Percentiles rank a stretch among this genome's conserved stretches.
Evolutionary conservation across 208 protist genomes (phyloP).

Genomic region (Trypanosomatidae sp.): DNA sequence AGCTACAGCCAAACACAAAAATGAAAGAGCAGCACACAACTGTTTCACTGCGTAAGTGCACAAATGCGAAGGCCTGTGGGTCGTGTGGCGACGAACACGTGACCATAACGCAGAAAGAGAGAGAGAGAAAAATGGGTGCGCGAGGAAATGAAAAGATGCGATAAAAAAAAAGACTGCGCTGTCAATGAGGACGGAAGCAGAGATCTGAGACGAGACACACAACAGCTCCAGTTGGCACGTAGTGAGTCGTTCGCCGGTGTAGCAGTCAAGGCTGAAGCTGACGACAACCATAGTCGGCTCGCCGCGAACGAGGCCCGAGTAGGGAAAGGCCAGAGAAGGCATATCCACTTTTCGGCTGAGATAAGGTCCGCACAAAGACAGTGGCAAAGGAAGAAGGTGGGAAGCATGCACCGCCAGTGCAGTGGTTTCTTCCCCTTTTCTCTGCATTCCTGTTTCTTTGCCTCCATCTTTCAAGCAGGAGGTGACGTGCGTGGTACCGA

Average conservation of each 20-base stretch:
- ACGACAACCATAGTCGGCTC: background rate
- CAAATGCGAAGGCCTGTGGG: background rate
- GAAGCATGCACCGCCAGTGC: background rate
- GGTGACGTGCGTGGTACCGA: background rate
- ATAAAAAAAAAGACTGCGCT: background rate
- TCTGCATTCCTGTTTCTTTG: no score
- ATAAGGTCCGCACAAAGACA: background rate
- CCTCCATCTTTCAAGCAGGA: background rate
- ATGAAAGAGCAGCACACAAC: conserved; percentile 7
- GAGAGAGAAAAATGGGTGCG: background rate
- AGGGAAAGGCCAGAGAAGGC: background rate
- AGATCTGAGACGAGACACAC: background rate
- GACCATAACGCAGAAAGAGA: background rate
- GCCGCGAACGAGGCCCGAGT: background rate
- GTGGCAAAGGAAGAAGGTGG: background rate
- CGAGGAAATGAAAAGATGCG: background rate
- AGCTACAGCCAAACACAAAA: conserved; percentile 11
- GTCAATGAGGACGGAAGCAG: background rate
- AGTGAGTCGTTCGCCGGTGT: background rate
- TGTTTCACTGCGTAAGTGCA: background rate
- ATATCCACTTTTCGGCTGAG: background rate
- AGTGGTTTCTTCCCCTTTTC: background rate
- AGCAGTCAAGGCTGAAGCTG: background rate
- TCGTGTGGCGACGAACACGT: background rate
- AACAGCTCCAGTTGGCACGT: background rate